A percentile compares a stretch with the other conserved stretches of the same genome.
Evolutionary conservation across 805 yeast species (phyloP).

Genomic region (Saccharomyces kudriavzevii): DNA sequence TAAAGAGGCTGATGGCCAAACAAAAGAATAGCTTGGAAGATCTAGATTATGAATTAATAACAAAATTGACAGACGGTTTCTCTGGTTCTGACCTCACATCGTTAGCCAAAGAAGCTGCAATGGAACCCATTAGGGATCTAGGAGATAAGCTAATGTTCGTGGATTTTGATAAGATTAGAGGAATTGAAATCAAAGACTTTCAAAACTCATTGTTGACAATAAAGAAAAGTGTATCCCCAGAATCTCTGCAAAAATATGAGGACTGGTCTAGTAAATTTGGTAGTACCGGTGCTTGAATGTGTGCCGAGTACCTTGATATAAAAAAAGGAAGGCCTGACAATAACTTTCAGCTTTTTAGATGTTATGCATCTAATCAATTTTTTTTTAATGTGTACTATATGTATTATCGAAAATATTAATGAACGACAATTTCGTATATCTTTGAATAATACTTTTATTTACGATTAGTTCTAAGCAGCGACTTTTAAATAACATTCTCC

Average conservation of each 20-base stretch:
- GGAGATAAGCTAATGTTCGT: slow-evolving; percentile 74
- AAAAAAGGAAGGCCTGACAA: not conserved
- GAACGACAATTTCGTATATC: not conserved
- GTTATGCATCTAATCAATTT: not conserved
- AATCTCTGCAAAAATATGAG: slow-evolving; percentile 70
- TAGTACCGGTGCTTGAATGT: slow-evolving; percentile 70
- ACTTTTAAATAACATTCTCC: no score
- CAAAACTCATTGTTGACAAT: slow-evolving; percentile 65
- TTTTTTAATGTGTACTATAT: slow-evolving; percentile 5
- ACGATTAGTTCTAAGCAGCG: not conserved
- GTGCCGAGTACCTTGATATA: not conserved
- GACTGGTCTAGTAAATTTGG: slow-evolving; percentile 87
- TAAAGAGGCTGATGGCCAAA: slow-evolving; percentile 56
- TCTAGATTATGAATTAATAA: slow-evolving; percentile 52
- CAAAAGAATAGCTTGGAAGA: slow-evolving; percentile 62
- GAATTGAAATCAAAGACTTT: slow-evolving; percentile 71
- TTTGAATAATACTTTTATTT: not conserved
- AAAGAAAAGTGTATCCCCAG: slow-evolving; percentile 80
- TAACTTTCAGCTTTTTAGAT: not conserved
- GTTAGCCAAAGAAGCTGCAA: slow-evolving; percentile 93
- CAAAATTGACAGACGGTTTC: slow-evolving; percentile 68
- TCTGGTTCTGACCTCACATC: slow-evolving; percentile 95
- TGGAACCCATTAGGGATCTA: slow-evolving; percentile 88
- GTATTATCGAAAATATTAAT: not conserved
- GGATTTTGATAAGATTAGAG: slow-evolving; percentile 70